Conservation (phyloP, 495 filamentous ascomycete genomes). For the Aspergillus sparsus region DNA sequence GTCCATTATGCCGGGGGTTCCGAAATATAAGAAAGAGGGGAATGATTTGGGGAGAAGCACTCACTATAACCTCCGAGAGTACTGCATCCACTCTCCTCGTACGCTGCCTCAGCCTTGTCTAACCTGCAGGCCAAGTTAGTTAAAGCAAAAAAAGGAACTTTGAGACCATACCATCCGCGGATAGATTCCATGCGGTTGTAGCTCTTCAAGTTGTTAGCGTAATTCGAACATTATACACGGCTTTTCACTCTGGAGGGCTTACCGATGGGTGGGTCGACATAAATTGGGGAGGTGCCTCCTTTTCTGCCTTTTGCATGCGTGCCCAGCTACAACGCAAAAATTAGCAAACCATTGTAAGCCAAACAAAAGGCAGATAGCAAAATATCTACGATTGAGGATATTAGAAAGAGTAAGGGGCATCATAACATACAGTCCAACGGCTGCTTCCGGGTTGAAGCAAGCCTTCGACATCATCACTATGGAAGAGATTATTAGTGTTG, state of each 20-base stretch:
- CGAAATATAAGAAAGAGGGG: neutral
- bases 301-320: slow-evolving; percentile 67
- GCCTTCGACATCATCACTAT: slow-evolving; percentile 63
- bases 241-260: slow-evolving; percentile 26
- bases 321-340: slow-evolving; percentile 55
- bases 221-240: neutral
- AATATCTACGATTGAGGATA: neutral
- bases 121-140: slow-evolving; percentile 27
- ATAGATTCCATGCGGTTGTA: slow-evolving; percentile 71
- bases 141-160: slow-evolving; percentile 8
- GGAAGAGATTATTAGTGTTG: slow-evolving; percentile 16
- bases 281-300: slow-evolving; percentile 67
- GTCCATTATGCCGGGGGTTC: neutral
- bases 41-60: slow-evolving; percentile 12
- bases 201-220: slow-evolving; percentile 46
- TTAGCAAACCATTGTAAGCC: neutral
- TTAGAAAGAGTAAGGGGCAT: neutral
- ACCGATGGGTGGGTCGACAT: slow-evolving; percentile 85
- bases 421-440: slow-evolving; percentile 55
- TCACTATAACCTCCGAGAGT: slow-evolving; percentile 32
- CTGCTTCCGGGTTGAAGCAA: slow-evolving; percentile 74
- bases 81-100: slow-evolving; percentile 40
- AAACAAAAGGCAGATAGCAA: neutral
- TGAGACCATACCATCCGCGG: slow-evolving; percentile 54
- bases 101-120: slow-evolving; percentile 36